Base-by-base conservation (phyloP, 306 rosid species). In the Malus orientalis region DNA sequence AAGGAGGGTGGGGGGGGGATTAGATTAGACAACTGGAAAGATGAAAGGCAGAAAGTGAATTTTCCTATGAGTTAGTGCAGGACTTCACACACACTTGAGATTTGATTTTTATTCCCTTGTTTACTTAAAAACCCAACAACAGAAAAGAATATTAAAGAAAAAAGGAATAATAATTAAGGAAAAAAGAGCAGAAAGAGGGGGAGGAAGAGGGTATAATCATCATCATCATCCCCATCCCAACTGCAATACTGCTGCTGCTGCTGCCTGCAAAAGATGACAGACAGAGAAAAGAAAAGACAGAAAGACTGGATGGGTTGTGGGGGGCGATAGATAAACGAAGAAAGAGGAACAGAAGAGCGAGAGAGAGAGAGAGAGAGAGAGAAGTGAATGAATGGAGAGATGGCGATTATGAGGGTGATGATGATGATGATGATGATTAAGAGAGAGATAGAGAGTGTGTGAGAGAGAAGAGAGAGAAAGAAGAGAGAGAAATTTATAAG, bases 41-140 rank as follows among this genome's bases (percentile, higher is more conserved):
- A 81, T 38, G 60, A 67, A 64, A 62, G 78, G 54, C 78, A 81
- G 85, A 81, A 84, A 80, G 87, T 74, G 85, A 84, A 69, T 69
- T 51, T 51, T 84, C 80, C 85, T 78, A 75, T 27, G 85, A 85
- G 85, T 81, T 71, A 78, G 88, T 85, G 85, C 83, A 76, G 71
- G 27, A 23, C 62, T 42, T 57, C 67, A 45, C 74, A 25, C 13
- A 64, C 6, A 58, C 62, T n/a, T 68, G 74, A 81, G 85, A 84
- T 81, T 81, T 81, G 83, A 69, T 63, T 76, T 76, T 76, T 84
- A 63, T 74, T 70, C 70, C 69, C 27, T 71, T 22, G 47, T 62
- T 54, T 65, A 42, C 27, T 16, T 18, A 33, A 70, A 51, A 59
- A 67, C 32, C 59, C 65, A 74, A 57, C 58, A 62, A 27, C 11